Conservation (phyloP, 192 early-diverging fungal genomes). For the Cladochytrium replicatum region DNA sequence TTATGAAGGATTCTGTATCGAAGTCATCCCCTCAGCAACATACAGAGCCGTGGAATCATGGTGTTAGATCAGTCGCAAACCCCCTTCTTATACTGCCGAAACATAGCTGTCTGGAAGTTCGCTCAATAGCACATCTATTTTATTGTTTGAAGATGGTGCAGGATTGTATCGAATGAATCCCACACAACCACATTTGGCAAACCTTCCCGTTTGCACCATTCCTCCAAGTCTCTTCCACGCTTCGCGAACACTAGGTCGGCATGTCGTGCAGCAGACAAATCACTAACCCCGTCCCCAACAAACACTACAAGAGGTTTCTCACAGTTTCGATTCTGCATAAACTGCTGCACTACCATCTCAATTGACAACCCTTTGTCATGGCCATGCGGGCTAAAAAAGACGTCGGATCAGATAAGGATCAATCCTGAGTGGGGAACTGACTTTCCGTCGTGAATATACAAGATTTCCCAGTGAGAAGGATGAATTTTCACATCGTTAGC, state of each 20-base stretch:
- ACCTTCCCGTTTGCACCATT: slow-evolving; percentile 49
- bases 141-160: no score
- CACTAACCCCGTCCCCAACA: slow-evolving; percentile 70
- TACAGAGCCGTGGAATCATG: no score
- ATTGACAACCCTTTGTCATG: slow-evolving; percentile 51
- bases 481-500: slow-evolving; percentile 45
- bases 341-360: slow-evolving; percentile 4
- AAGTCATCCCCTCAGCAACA: no score
- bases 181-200: slow-evolving; percentile 41
- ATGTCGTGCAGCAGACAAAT: slow-evolving; percentile 63
- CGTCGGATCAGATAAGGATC: background rate
- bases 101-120: no score
- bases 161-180: no score
- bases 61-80: no score
- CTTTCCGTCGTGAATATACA: slow-evolving; percentile 44
- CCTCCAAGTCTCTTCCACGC: slow-evolving; percentile 56
- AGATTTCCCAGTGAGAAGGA: slow-evolving; percentile 42
- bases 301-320: slow-evolving; percentile 48
- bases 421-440: background rate
- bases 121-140: no score
- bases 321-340: slow-evolving; percentile 4
- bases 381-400: slow-evolving; percentile 31
- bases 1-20: no score
- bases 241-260: slow-evolving; percentile 69
- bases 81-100: no score